Base-by-base conservation (phyloP, 768 basidiomycete genomes). In the Royoungia palumana region DNA sequence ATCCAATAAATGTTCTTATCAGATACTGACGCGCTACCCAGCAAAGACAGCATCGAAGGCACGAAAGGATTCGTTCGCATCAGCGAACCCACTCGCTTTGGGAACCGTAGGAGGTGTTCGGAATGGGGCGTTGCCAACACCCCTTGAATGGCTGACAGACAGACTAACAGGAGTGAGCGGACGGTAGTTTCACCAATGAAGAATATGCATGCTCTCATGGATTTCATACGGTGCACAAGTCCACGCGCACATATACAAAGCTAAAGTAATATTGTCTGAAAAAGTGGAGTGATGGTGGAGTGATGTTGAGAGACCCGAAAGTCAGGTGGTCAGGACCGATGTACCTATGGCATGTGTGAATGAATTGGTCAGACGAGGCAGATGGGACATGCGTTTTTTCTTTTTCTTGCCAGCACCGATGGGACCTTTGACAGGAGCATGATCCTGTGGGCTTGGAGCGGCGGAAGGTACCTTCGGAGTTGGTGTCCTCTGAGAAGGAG, bases 81-180 rank as follows among this genome's bases (percentile, higher is more conserved):
- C 88, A n/a, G 80, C 90, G 16, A 90, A 93, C 59, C 90, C 90
- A 8, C 77, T 93, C 35, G 81, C 89, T 9, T 67, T 92, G 28
- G 87, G 89, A 19, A 77, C 78, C 36, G 74, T 77, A 22, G 82
- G 83, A 6, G 73, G 82, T n/a, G 75, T 81, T 22, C 72, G 83
- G 49, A 78, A 82, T 58, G 78, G 78, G 38, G 70, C 77, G 42
- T 58, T 87, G 47, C 85, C 82, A 58, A 83, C 85, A 34, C 88
- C 89, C 8, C 69, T 92, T 2, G 85, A 82, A 7, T 92, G 89
- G 89, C 64, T 92, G 43, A 84, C 89, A 19, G 83, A 78, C 36
- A 88, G 80, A 64, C 65, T 91, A 47, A 77, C 85, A 6, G 85
- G 86, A 32, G 82, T 76, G 32, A 76, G 83, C 46, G 74, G 81